phyloP scores from a whole-genome alignment of 2,329 filamentous ascomycete species.

The Ophiostoma ulmi region DNA sequence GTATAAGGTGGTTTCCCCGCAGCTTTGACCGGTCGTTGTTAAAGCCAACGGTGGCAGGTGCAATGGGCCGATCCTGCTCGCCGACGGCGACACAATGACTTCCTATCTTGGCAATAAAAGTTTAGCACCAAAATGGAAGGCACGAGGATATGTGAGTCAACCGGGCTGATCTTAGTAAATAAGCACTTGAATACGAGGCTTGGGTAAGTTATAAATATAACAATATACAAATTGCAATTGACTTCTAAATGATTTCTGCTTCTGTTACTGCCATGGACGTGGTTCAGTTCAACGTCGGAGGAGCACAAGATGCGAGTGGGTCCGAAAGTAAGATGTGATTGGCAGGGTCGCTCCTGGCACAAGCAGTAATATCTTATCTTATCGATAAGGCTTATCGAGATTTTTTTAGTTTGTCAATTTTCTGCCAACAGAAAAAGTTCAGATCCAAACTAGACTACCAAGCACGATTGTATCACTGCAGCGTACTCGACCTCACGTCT shows the following conservation, averaged over 20 bases:
- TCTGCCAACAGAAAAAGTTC: conserved; percentile 18
- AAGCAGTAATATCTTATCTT: conserved; percentile 4
- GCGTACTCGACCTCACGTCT: not conserved
- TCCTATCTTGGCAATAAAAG: not conserved
- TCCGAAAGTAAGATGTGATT: not conserved
- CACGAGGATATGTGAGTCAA: not conserved
- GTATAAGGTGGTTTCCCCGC: not conserved
- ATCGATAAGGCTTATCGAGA: conserved; percentile 23
- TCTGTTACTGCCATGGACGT: too few species aligned
- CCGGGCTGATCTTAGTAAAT: not conserved
- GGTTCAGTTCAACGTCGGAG: too few species aligned
- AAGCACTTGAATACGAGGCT: too few species aligned
- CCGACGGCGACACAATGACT: conserved; percentile 7
- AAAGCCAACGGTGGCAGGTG: not conserved
- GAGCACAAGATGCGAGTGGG: not conserved
- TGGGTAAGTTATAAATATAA: too few species aligned
- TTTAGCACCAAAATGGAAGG: conserved; percentile 6
- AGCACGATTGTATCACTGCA: not conserved
- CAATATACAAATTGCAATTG: too few species aligned
- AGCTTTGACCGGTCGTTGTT: not conserved
- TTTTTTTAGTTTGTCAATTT: conserved; percentile 21
- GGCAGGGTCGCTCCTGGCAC: too few species aligned
- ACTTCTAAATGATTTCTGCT: too few species aligned
- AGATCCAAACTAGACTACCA: not conserved
- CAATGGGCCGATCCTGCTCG: not conserved